Conservation (phyloP, 176 grass and related monocot species). For the Carex cristatella region DNA sequence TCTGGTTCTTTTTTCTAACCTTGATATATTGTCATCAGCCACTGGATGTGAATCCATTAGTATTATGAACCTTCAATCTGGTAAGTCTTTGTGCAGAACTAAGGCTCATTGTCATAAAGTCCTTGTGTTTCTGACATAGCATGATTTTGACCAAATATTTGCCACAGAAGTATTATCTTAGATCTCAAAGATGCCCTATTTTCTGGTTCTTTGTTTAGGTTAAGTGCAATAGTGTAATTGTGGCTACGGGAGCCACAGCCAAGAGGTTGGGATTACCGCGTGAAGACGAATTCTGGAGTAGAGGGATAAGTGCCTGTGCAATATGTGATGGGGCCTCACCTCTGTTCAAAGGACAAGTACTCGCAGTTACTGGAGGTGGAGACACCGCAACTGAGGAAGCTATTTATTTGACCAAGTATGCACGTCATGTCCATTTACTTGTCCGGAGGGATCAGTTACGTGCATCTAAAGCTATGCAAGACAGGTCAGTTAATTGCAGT, state of each 20-base stretch:
- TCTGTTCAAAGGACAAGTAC: constrained; percentile 77
- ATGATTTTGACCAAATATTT: neutral
- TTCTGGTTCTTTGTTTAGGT: constrained; percentile 41
- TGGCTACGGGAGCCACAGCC: constrained; percentile 92
- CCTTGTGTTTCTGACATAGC: neutral
- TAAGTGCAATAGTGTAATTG: constrained; percentile 74
- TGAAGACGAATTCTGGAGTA: constrained; percentile 99
- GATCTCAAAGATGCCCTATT: neutral
- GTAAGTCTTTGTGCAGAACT: neutral
- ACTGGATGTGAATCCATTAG: neutral
- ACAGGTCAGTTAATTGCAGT: constrained; percentile 50
- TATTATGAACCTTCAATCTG: neutral
- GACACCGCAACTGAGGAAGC: constrained; percentile 93
- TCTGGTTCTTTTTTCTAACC: neutral
- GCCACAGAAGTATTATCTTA: neutral
- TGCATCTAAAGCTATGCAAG: constrained; percentile 99
- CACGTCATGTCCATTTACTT: constrained; percentile 90
- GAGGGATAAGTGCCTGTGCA: constrained; percentile 95
- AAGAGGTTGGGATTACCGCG: constrained; percentile 67
- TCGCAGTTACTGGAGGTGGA: constrained; percentile 91
- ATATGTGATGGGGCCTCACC: constrained; percentile 99
- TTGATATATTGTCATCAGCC: neutral
- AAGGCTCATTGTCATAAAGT: neutral
- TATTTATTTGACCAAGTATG: constrained; percentile 97
- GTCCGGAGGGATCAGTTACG: constrained; percentile 55